A percentile compares a stretch with the other conserved stretches of the same genome.
These are phyloP conservation scores for Ceratocystis smalleyi DNA, from an alignment of 2,329 filamentous ascomycete genomes.

Conservation along the genomic window DNA sequence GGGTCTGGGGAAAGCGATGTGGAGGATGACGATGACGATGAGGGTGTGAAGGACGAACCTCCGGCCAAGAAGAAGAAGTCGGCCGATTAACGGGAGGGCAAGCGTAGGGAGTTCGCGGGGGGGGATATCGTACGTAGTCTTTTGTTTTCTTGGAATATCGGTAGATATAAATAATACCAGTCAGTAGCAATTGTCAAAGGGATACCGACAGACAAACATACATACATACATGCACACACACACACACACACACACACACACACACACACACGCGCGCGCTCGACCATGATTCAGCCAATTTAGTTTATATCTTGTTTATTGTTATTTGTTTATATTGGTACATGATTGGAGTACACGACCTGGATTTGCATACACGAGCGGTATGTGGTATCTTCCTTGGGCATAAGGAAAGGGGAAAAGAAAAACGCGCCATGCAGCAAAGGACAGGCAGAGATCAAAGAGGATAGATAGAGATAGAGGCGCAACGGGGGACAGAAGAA, in stretches of 20 bases:
- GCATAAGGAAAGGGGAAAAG: slow-evolving; percentile 9
- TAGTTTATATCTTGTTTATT: neutral
- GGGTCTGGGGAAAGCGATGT: slow-evolving; percentile 40
- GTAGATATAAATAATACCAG: neutral
- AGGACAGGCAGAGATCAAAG: neutral
- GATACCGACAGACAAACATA: neutral
- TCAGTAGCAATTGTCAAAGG: neutral
- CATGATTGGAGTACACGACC: neutral
- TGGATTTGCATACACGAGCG: neutral
- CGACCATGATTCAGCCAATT: neutral
- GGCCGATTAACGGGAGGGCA: slow-evolving; percentile 18
- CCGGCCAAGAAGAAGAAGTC: slow-evolving; percentile 36
- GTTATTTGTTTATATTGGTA: neutral
- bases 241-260: neutral
- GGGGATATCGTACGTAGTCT: slow-evolving; percentile 4
- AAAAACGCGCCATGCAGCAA: neutral
- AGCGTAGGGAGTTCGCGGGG: neutral
- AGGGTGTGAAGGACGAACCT: slow-evolving; percentile 30
- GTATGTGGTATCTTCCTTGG: slow-evolving; percentile 7
- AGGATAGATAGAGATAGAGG: neutral
- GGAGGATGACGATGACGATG: slow-evolving; percentile 30
- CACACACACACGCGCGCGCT: neutral
- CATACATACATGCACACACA: neutral
- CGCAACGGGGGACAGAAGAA: neutral
- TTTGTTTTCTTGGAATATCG: neutral